A percentile compares a stretch with the other conserved stretches of the same genome.
Evolutionary conservation across 176 grass and related monocot species (phyloP).

Genomic region (Melocanna baccifera): DNA sequence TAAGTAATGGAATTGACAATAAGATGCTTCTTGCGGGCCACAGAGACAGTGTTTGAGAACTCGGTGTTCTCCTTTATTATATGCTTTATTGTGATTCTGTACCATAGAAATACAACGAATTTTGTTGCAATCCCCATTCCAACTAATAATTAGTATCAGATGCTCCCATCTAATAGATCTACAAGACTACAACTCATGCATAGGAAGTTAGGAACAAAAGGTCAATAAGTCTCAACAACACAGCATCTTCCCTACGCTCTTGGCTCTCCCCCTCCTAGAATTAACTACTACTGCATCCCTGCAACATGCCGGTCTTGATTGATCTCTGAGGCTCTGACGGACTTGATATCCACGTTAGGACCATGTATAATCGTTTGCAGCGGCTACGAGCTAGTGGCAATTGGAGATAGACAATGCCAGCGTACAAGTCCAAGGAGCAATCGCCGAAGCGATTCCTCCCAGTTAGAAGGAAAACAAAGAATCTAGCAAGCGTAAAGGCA

Average conservation of each 20-base stretch:
- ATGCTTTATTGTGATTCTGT: conserved; percentile 31
- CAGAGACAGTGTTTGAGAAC: conserved; percentile 24
- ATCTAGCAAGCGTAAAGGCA: neutral
- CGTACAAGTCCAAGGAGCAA: neutral
- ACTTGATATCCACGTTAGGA: neutral
- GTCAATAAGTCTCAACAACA: neutral
- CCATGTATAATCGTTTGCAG: neutral
- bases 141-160: neutral
- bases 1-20: conserved; percentile 39
- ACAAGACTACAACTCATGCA: neutral
- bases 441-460: neutral
- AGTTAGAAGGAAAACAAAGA: neutral
- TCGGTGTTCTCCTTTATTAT: conserved; percentile 19
- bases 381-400: neutral
- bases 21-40: conserved; percentile 21
- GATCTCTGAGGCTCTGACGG: neutral
- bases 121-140: conserved; percentile 13
- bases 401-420: neutral
- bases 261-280: neutral
- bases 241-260: neutral
- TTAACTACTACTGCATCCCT: neutral
- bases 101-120: conserved; percentile 37
- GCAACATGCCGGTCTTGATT: neutral
- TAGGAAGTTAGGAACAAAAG: neutral
- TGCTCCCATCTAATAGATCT: neutral